Percentiles rank a stretch among this genome's conserved stretches.
phyloP scores from a whole-genome alignment of 306 rosid genomes.

The Prunus salicina region DNA sequence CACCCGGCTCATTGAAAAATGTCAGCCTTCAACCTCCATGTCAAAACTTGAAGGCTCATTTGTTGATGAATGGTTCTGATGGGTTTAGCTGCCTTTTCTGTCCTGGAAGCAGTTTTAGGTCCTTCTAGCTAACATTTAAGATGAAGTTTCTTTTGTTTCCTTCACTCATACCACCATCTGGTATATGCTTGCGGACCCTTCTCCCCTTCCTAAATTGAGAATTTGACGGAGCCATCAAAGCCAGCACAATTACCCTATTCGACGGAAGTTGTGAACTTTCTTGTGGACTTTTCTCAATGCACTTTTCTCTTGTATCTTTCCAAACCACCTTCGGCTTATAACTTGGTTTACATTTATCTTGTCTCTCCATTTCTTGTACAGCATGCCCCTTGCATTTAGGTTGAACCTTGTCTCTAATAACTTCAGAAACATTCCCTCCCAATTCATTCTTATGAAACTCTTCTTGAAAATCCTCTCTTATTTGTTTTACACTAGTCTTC shows the following conservation, averaged over 20 bases:
- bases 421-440: conserved; percentile 16
- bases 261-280: conserved; percentile 21
- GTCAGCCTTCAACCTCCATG: neutral
- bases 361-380: conserved; percentile 20
- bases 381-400: conserved; percentile 22
- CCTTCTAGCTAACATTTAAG: conserved; percentile 17
- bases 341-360: conserved; percentile 17
- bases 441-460: conserved; percentile 22
- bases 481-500: conserved; percentile 20
- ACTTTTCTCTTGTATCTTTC: conserved; percentile 21
- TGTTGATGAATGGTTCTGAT: neutral
- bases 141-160: conserved; percentile 37
- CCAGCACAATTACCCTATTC: conserved; percentile 39
- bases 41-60: neutral
- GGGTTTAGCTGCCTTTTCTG: neutral
- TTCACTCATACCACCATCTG: conserved; percentile 28
- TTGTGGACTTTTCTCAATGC: neutral
- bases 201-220: conserved; percentile 52
- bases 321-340: conserved; percentile 17
- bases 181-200: conserved; percentile 25
- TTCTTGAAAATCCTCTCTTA: conserved; percentile 33
- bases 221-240: conserved; percentile 58
- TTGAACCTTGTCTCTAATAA: conserved; percentile 5
- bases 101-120: conserved; percentile 36
- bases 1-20: neutral